Conservation (phyloP, 2,329 filamentous ascomycete species). For the Cercospora sojina region DNA sequence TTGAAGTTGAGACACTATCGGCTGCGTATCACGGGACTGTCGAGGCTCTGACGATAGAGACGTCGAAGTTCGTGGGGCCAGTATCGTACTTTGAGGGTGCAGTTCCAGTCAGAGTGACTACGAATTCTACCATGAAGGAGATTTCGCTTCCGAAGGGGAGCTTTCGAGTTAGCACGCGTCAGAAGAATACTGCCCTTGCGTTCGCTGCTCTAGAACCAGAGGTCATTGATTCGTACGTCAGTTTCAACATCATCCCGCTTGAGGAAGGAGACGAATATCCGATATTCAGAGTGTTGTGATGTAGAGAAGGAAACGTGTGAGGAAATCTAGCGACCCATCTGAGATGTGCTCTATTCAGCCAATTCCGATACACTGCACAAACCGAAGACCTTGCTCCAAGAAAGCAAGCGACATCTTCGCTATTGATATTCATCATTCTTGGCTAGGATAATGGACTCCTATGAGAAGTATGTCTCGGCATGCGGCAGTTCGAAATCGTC, state of each 20-base stretch:
- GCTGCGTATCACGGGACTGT: conserved; percentile 37
- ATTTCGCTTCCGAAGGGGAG: conserved; percentile 38
- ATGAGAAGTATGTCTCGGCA: conserved; percentile 16
- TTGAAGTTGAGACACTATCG: conserved; percentile 36
- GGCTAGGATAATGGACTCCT: neutral
- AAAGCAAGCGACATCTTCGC: neutral
- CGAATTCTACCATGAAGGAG: conserved; percentile 29
- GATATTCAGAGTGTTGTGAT: conserved; percentile 28
- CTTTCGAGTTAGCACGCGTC: conserved; percentile 38
- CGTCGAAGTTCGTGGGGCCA: conserved; percentile 28
- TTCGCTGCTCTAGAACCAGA: conserved; percentile 43
- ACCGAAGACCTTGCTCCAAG: neutral
- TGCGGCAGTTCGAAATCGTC: conserved; percentile 18
- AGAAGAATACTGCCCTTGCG: conserved; percentile 42
- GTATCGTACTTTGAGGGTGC: conserved; percentile 39
- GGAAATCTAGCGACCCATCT: neutral
- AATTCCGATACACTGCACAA: neutral
- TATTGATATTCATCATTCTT: neutral
- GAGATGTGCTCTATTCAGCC: neutral
- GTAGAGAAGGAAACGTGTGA: neutral
- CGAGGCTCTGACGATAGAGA: conserved; percentile 40
- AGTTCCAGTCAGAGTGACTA: conserved; percentile 37
- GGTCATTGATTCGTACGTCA: conserved; percentile 41
- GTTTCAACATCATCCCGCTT: conserved; percentile 40
- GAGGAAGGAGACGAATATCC: conserved; percentile 40